A percentile compares a stretch with the other conserved stretches of the same genome.
phyloP scores from a whole-genome alignment of 768 basidiomycete genomes.

The Lactarius quietus region DNA sequence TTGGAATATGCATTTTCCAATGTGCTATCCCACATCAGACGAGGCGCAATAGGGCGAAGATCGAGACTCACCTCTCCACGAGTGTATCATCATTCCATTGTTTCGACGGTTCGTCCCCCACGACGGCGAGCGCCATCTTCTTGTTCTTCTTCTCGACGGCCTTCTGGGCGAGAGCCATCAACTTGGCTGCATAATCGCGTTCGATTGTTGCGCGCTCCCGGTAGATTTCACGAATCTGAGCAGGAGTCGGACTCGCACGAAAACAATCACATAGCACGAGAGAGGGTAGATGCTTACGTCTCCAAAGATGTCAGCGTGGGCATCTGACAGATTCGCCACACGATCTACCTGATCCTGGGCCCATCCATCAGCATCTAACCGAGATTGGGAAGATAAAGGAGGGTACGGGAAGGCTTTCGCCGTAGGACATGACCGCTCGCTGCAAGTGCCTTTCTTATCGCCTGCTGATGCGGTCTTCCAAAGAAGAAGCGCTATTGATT shows the following conservation, averaged over 20 bases:
- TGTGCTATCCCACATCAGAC: conserved; percentile 46
- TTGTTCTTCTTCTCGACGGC: conserved; percentile 69
- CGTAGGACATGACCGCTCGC: conserved; percentile 22
- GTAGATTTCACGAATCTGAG: conserved; percentile 70
- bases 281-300: conserved; percentile 13
- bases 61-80: conserved; percentile 47
- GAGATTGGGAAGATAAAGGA: conserved; percentile 6
- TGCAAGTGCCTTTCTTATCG: conserved; percentile 5
- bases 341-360: conserved; percentile 25
- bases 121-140: conserved; percentile 48
- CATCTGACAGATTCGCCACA: conserved; percentile 28
- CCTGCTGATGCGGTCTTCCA: conserved; percentile 3
- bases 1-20: conserved; percentile 66
- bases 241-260: conserved; percentile 1
- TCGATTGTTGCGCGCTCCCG: conserved; percentile 63
- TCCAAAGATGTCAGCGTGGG: conserved; percentile 21
- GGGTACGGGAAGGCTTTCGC: conserved; percentile 26
- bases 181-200: conserved; percentile 72
- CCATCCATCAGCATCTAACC: not conserved
- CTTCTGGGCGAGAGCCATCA: conserved; percentile 62
- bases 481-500: not conserved
- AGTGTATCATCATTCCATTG: conserved; percentile 50
- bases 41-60: not conserved
- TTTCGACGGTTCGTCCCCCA: conserved; percentile 69
- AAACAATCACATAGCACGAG: conserved; percentile 1